These are phyloP conservation scores for Podila clonocystis DNA, from an alignment of 192 early-diverging fungal species.

Conservation along the genomic window DNA sequence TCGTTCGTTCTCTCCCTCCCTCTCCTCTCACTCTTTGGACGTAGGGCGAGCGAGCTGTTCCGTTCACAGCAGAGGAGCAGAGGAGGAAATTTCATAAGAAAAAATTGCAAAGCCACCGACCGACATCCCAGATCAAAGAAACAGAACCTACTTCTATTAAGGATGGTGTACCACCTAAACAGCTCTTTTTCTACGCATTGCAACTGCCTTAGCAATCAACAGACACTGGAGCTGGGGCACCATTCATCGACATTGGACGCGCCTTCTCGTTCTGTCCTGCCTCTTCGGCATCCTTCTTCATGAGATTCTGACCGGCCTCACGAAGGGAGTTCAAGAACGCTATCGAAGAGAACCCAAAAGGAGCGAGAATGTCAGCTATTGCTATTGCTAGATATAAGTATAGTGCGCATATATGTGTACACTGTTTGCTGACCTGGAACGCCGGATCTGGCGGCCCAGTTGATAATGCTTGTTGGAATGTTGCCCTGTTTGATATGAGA, in stretches of 20 bases:
- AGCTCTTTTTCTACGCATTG: neutral
- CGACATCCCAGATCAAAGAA: too few relatives aligned
- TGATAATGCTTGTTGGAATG: slow-evolving; percentile 39
- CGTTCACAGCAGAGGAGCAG: too few relatives aligned
- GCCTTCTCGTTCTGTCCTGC: slow-evolving; percentile 13
- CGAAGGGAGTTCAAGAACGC: slow-evolving; percentile 28
- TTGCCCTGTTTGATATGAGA: slow-evolving; percentile 16
- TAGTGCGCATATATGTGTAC: neutral
- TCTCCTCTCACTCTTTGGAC: too few relatives aligned
- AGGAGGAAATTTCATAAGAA: too few relatives aligned
- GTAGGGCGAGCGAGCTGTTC: too few relatives aligned
- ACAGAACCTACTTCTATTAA: neutral
- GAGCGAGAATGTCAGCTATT: neutral
- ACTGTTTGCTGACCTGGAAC: slow-evolving; percentile 23
- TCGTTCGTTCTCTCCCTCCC: too few relatives aligned
- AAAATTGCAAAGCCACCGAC: too few relatives aligned
- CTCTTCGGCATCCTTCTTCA: slow-evolving; percentile 17
- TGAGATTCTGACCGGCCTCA: slow-evolving; percentile 24
- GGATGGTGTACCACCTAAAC: neutral
- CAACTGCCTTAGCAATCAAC: slow-evolving; percentile 5
- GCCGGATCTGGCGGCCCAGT: slow-evolving; percentile 40
- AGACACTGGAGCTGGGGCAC: neutral
- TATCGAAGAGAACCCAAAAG: neutral
- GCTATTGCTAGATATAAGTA: neutral
- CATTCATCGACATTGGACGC: neutral